Evolutionary conservation across 2,329 filamentous ascomycete genomes (phyloP), one percentile per base, ranked within the genome.

Genomic region (Diplodia scrobiculata): DNA sequence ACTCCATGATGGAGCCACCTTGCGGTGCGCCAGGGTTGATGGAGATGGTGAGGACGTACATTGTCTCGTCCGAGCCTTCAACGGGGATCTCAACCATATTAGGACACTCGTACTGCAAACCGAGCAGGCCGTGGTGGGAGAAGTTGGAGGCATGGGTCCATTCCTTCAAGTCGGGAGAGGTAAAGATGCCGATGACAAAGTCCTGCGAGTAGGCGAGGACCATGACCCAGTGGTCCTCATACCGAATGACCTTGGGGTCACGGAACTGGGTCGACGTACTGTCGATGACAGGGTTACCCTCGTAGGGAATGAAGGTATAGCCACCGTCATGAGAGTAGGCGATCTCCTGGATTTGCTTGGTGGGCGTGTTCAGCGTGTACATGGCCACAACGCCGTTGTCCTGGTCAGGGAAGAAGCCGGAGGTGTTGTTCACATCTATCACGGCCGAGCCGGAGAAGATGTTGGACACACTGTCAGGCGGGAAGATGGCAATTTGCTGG

Each of bases 241-340:
- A 83, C 79, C 85, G 85, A 52, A 87, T 79, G 1, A 89, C 86
- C 70, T 89, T 87, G 1, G 88, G 87, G 68, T 90, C 87, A 27
- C 87, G 84, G 77, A 89, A 89, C 68, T 87, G 82, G 5, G 75
- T 79, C 19, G 83, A 80, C 66, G 79, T 79, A 72, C 83, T 82
- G 68, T 80, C 74, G 51, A 90, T 83, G 17, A 89, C 84, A 1
- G 87, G 87, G 68, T 90, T 90, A 3, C 74, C 73, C 1, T 78
- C 77, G 68, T 89, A 90, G 48, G 84, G 83, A 53, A 79, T 81
- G 69, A 89, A 89, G 0, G 82, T 85, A 71, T 85, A 87, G 7
- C 87, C 87, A 13, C 83, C 84, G 68, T 90, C 87, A 38, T 74
- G 74, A 0, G 85, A 88, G 73, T 87, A 89, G 2, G 87, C 86